Evolutionary conservation across 768 basidiomycete genomes (phyloP).

Genomic region (Lentinus tigrinus): DNA sequence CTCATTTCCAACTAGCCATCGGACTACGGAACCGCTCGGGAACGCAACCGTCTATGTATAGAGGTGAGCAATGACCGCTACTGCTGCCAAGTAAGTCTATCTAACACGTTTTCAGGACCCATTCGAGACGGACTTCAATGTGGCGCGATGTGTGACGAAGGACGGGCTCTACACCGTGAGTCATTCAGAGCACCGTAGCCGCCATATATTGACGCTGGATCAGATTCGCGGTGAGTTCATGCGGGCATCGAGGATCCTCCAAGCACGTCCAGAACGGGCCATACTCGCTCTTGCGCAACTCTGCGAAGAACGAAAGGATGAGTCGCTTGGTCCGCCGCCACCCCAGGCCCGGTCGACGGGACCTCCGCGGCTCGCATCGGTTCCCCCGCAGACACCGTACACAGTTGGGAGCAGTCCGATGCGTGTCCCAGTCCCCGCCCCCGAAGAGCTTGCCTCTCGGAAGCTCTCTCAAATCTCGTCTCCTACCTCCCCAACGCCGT

Average conservation of each 20-base stretch:
- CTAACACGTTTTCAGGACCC: constrained; percentile 65
- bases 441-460: constrained; percentile 51
- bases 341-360: constrained; percentile 40
- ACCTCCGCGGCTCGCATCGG: constrained; percentile 42
- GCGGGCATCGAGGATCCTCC: constrained; percentile 87
- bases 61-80: constrained; percentile 3
- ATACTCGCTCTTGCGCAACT: constrained; percentile 82
- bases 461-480: constrained; percentile 17
- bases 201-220: not conserved
- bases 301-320: constrained; percentile 84
- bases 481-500: constrained; percentile 12
- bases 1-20: constrained; percentile 5
- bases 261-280: constrained; percentile 76
- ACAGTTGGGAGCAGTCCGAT: constrained; percentile 62
- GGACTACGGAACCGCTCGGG: constrained; percentile 70
- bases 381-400: constrained; percentile 70
- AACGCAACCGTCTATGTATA: constrained; percentile 86
- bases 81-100: not conserved
- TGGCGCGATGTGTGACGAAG: constrained; percentile 92
- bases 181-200: not conserved
- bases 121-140: constrained; percentile 95
- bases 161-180: constrained; percentile 93
- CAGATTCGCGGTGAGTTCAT: constrained; percentile 99
- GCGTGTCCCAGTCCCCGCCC: constrained; percentile 34
- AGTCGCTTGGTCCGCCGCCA: constrained; percentile 56